A percentile compares a stretch with the other conserved stretches of the same genome.
Evolutionary conservation across 495 filamentous ascomycete genomes (phyloP).

Genomic region (Ramalina intermedia): DNA sequence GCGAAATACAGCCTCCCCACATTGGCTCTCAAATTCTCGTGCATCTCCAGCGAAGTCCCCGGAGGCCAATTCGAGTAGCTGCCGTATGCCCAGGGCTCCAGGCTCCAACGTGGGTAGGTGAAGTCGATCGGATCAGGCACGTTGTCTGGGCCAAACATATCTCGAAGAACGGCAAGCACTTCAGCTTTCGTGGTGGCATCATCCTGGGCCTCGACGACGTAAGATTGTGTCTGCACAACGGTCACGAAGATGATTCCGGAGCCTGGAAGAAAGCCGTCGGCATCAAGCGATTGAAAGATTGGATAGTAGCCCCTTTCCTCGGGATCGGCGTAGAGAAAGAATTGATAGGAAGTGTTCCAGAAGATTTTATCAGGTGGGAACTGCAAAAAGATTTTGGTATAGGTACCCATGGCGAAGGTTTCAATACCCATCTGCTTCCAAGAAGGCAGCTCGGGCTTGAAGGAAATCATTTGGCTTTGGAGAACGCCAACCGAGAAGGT

Average conservation of each 20-base stretch:
- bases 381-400: conserved; percentile 67
- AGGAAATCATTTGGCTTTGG: conserved; percentile 46
- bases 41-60: conserved; percentile 48
- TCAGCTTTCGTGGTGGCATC: conserved; percentile 46
- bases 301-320: conserved; percentile 52
- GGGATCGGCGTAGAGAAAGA: conserved; percentile 56
- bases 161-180: conserved; percentile 43
- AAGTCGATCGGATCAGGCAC: conserved; percentile 57
- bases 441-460: conserved; percentile 43
- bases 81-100: conserved; percentile 50
- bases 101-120: conserved; percentile 57
- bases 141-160: conserved; percentile 47
- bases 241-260: conserved; percentile 59
- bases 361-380: conserved; percentile 50
- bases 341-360: conserved; percentile 54
- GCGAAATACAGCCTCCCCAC: conserved; percentile 52
- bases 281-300: conserved; percentile 52
- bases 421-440: conserved; percentile 56
- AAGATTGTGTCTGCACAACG: conserved; percentile 45
- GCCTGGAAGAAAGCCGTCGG: conserved; percentile 43
- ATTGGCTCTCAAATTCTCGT: conserved; percentile 62
- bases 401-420: conserved; percentile 58
- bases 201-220: conserved; percentile 47
- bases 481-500: conserved; percentile 57
- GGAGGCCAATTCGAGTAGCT: conserved; percentile 64